Evolutionary conservation across 495 filamentous ascomycete species (phyloP).

Genomic region (Margaritispora aquatica): DNA sequence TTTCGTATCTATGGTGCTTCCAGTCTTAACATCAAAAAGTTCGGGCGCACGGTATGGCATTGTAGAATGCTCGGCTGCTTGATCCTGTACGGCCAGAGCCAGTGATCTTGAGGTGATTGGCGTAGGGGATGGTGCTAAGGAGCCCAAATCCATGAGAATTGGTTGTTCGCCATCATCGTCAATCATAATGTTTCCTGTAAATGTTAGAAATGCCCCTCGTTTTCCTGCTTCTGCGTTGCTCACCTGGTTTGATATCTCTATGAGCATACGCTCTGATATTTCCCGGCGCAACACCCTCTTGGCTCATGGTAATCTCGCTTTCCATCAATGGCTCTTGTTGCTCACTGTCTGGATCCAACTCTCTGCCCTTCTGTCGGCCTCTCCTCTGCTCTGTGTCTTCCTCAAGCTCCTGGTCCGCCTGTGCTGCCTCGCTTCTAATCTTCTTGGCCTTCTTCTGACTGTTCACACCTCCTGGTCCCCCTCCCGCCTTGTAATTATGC

Average conservation of each 20-base stretch:
- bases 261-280: constrained; percentile 81
- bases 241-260: constrained; percentile 95
- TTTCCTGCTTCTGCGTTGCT: constrained; percentile 3
- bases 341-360: constrained; percentile 60
- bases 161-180: constrained; percentile 77
- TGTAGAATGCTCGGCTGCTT: constrained; percentile 89
- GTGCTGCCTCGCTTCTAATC: constrained; percentile 51
- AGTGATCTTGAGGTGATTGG: constrained; percentile 90
- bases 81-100: constrained; percentile 87
- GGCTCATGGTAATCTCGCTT: constrained; percentile 65
- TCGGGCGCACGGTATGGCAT: constrained; percentile 98
- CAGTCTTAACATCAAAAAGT: constrained; percentile 96
- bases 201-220: neutral
- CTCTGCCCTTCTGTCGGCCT: constrained; percentile 33
- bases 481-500: constrained; percentile 76
- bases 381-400: constrained; percentile 44
- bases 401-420: constrained; percentile 52
- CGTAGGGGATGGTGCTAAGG: constrained; percentile 79
- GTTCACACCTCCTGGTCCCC: constrained; percentile 39
- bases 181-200: constrained; percentile 91
- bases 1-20: constrained; percentile 87
- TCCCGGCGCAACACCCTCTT: constrained; percentile 66
- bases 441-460: constrained; percentile 52
- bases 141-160: constrained; percentile 98
- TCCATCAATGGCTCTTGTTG: constrained; percentile 81